A percentile compares a stretch with the other conserved stretches of the same genome.
Evolutionary conservation across 1,284 basidiomycete species (phyloP).

Genomic region (Golubevia pallescens): DNA sequence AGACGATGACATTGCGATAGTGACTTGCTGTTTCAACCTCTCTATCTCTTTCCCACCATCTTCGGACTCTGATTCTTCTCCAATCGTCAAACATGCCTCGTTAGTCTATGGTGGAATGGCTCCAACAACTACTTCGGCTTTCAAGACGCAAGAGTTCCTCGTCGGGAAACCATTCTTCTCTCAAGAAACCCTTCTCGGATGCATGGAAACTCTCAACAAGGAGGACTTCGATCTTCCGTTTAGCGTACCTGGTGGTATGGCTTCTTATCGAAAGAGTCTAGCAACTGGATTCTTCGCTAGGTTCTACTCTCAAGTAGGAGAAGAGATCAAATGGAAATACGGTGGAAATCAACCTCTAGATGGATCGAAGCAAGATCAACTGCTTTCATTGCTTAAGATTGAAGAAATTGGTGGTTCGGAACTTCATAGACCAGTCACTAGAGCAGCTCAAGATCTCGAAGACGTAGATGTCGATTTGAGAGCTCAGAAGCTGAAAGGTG

Average conservation of each 20-base stretch:
- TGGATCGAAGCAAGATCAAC: background rate
- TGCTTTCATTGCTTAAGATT: conserved; percentile 16
- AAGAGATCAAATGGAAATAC: conserved; percentile 19
- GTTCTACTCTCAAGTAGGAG: conserved; percentile 56
- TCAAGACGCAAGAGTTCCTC: conserved; percentile 36
- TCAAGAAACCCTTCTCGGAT: conserved; percentile 17
- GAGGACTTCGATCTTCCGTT: conserved; percentile 58
- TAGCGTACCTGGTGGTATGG: conserved; percentile 65
- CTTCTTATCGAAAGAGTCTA: conserved; percentile 62
- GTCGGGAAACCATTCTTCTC: conserved; percentile 5
- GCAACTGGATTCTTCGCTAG: conserved; percentile 63
- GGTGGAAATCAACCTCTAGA: conserved; percentile 1
- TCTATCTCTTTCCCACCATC: conserved; percentile 4
- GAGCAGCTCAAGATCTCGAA: conserved; percentile 38
- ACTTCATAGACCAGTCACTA: conserved; percentile 28
- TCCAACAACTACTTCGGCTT: conserved; percentile 38
- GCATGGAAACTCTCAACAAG: conserved; percentile 10
- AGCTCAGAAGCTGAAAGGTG: conserved; percentile 14
- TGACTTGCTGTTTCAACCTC: conserved; percentile 52
- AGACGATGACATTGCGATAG: conserved; percentile 66
- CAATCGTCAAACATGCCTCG: conserved; percentile 33
- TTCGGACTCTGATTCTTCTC: background rate
- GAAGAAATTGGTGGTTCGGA: conserved; percentile 31
- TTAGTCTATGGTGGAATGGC: conserved; percentile 65
- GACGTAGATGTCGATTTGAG: conserved; percentile 25